A percentile compares a stretch with the other conserved stretches of the same genome.
These are phyloP conservation scores for Fusarium lateritium DNA, from an alignment of 2,329 filamentous ascomycete species.

Conservation along the genomic window DNA sequence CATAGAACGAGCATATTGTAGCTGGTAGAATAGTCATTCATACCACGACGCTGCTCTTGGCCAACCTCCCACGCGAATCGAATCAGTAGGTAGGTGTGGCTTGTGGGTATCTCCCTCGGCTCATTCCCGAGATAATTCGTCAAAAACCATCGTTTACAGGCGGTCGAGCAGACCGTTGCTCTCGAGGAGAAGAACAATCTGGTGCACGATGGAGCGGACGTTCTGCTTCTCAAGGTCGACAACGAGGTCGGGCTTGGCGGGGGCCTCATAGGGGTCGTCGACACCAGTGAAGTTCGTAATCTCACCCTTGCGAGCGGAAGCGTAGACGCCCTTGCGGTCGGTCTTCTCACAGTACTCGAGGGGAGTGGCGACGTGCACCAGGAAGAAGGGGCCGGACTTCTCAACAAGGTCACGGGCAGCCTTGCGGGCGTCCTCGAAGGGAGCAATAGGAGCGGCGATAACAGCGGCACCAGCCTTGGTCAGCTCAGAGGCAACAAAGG, in stretches of 20 bases:
- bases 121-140: constrained; percentile 22
- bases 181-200: constrained; percentile 95
- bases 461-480: constrained; percentile 94
- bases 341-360: constrained; percentile 96
- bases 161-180: constrained; percentile 88
- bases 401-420: constrained; percentile 88
- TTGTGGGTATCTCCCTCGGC: constrained; percentile 42
- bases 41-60: constrained; percentile 19
- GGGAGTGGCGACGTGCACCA: constrained; percentile 93
- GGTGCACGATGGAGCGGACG: constrained; percentile 93
- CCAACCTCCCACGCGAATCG: constrained; percentile 15
- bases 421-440: constrained; percentile 84
- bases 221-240: constrained; percentile 90
- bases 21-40: not conserved
- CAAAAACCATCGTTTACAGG: constrained; percentile 56
- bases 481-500: constrained; percentile 95
- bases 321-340: constrained; percentile 92
- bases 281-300: constrained; percentile 99
- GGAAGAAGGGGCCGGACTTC: constrained; percentile 92
- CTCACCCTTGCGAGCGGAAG: constrained; percentile 85
- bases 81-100: constrained; percentile 20
- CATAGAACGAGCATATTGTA: constrained; percentile 22
- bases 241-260: constrained; percentile 83
- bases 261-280: constrained; percentile 94
- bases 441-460: constrained; percentile 96